Evolutionary conservation across 176 grass and related monocot species (phyloP).

Genomic region (Thinopyrum elongatum): DNA sequence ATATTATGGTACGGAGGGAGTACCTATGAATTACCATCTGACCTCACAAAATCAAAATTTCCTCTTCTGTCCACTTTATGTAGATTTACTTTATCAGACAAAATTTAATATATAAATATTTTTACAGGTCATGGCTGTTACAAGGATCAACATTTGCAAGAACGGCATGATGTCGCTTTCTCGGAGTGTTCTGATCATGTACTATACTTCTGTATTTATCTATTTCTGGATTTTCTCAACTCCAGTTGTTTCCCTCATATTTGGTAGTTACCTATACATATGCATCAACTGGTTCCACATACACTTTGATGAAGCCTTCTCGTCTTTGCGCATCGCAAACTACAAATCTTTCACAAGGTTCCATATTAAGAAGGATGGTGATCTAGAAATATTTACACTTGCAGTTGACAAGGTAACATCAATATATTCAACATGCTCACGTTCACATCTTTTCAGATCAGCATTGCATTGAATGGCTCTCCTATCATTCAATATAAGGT

Average conservation of each 20-base stretch:
- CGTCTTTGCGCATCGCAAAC: slow-evolving; percentile 91
- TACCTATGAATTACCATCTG: background rate
- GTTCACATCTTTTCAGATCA: background rate
- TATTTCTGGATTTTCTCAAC: slow-evolving; percentile 98
- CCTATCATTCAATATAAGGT: background rate
- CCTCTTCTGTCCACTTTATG: background rate
- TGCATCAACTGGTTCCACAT: slow-evolving; percentile 98
- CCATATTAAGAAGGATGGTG: slow-evolving; percentile 70
- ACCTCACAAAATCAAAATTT: background rate
- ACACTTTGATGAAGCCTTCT: slow-evolving; percentile 98
- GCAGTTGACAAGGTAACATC: slow-evolving; percentile 87
- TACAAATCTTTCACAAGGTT: slow-evolving; percentile 98
- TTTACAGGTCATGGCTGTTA: slow-evolving; percentile 67
- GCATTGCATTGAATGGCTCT: background rate
- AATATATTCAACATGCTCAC: background rate
- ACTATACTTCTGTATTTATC: slow-evolving; percentile 90
- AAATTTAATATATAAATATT: background rate
- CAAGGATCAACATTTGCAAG: slow-evolving; percentile 83
- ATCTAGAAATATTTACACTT: slow-evolving; percentile 89
- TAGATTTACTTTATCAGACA: slow-evolving; percentile 32
- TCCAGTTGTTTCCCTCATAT: slow-evolving; percentile 88
- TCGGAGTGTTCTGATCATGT: slow-evolving; percentile 57
- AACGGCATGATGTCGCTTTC: slow-evolving; percentile 73
- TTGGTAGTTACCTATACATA: slow-evolving; percentile 92
- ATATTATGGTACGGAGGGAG: too few relatives aligned